Conservation (phyloP, 129 eudicot species). For the Flaveria ramosissima region DNA sequence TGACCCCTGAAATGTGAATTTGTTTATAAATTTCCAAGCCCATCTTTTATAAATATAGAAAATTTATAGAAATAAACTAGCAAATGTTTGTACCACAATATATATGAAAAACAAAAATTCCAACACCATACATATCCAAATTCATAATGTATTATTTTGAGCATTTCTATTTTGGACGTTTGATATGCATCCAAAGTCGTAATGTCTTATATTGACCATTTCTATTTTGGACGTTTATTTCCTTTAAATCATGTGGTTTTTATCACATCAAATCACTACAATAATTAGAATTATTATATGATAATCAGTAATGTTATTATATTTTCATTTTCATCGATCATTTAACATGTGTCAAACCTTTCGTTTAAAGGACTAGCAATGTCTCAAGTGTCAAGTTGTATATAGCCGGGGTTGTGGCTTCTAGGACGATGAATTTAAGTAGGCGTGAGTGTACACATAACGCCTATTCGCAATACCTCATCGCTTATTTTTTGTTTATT, state of each 20-base stretch:
- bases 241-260: not conserved
- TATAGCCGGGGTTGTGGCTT: no score
- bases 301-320: no score
- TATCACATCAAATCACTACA: not conserved
- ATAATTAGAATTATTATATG: no score
- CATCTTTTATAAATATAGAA: not conserved
- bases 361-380: no score
- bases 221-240: not conserved
- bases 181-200: not conserved
- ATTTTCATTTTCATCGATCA: no score
- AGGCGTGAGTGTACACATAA: no score
- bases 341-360: no score
- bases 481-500: no score
- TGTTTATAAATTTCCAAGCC: not conserved
- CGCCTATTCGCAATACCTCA: no score
- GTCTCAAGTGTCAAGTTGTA: no score
- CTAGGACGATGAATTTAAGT: no score
- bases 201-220: not conserved
- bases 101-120: not conserved
- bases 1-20: no score
- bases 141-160: not conserved
- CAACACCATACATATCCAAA: not conserved
- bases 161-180: not conserved
- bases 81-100: not conserved
- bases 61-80: not conserved